Evolutionary conservation across 2,329 filamentous ascomycete species (phyloP).

Genomic region (Aureobasidium sp.): DNA sequence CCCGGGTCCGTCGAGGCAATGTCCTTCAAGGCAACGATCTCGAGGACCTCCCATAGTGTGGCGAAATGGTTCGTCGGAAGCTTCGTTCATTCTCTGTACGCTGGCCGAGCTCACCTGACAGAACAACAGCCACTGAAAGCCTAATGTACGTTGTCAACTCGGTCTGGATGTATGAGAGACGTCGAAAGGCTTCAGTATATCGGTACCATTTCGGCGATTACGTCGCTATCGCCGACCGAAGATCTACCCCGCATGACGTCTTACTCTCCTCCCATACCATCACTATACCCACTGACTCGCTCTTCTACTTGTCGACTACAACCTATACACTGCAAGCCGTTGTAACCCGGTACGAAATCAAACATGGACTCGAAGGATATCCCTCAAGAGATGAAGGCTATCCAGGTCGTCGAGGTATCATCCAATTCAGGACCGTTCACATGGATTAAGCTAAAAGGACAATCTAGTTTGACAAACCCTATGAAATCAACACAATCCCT

Average conservation of each 20-base stretch:
- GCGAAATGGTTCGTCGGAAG: too few relatives aligned
- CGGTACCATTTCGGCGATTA: not conserved
- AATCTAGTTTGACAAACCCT: conserved; percentile 43
- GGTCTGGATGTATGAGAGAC: not conserved
- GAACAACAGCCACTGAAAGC: not conserved
- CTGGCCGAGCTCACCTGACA: too few relatives aligned
- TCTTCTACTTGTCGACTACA: not conserved
- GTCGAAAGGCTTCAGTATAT: not conserved
- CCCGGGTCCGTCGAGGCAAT: too few relatives aligned
- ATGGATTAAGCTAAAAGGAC: not conserved
- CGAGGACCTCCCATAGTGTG: too few relatives aligned
- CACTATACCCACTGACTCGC: not conserved
- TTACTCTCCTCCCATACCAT: not conserved
- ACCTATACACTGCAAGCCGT: not conserved
- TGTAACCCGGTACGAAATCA: not conserved
- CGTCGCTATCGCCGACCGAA: not conserved
- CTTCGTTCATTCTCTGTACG: not conserved
- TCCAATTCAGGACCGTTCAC: not conserved
- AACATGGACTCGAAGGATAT: conserved; percentile 21
- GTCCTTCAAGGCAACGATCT: too few relatives aligned
- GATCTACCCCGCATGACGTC: not conserved
- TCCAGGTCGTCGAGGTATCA: conserved; percentile 36
- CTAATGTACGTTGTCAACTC: not conserved
- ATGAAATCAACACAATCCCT: conserved; percentile 43
- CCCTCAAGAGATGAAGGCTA: conserved; percentile 39